Conservation (phyloP, 305 asterid species). For the Ajuga reptans region DNA sequence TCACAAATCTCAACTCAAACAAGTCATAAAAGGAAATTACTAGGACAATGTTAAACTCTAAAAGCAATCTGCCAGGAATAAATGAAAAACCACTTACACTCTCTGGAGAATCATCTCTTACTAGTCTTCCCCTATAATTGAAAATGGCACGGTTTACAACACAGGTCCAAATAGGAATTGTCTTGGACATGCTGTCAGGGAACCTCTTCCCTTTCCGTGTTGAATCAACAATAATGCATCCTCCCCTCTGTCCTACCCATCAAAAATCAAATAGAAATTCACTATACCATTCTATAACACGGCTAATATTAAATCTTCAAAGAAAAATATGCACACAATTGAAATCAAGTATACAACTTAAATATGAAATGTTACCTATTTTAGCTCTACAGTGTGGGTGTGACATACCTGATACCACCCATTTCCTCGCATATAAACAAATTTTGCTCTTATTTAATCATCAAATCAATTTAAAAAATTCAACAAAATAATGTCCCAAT, state of each 20-base stretch:
- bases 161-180: conserved; percentile 96
- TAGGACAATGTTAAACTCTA: background rate
- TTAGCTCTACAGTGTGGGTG: background rate
- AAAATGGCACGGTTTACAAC: conserved; percentile 72
- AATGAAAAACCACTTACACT: conserved; percentile 36
- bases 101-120: conserved; percentile 9
- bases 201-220: conserved; percentile 92
- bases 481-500: background rate
- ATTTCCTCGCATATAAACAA: background rate
- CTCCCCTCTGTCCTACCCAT: conserved; percentile 90
- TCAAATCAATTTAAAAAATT: background rate
- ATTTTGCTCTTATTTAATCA: background rate
- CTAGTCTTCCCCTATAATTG: conserved; percentile 28
- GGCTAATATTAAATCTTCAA: background rate
- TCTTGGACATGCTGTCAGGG: conserved; percentile 97
- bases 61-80: background rate
- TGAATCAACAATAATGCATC: conserved; percentile 87
- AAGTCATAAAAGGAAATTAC: conserved; percentile 5
- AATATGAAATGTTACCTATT: background rate
- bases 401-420: background rate
- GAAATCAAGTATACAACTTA: background rate
- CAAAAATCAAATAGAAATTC: conserved; percentile 21
- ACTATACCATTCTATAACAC: background rate
- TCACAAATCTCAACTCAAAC: background rate
- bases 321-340: background rate